Percentiles rank a stretch among this genome's conserved stretches.
These are phyloP conservation scores for Phoma sp. DNA, from an alignment of 2,329 filamentous ascomycete genomes.

Conservation along the genomic window DNA sequence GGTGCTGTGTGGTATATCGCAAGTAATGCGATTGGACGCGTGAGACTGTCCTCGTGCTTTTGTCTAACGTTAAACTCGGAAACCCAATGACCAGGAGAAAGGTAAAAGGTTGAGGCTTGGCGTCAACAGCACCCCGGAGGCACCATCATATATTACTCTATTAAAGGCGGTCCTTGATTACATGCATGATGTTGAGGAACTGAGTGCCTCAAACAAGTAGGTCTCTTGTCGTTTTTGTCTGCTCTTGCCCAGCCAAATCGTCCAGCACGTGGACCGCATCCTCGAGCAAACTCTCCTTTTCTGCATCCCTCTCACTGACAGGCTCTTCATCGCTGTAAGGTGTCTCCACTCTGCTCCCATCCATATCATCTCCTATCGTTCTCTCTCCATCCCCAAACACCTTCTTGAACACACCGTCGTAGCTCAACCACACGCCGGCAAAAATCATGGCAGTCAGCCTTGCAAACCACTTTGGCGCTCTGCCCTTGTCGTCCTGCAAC, in stretches of 20 bases:
- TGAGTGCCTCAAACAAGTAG: constrained; percentile 1
- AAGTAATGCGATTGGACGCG: too few species aligned
- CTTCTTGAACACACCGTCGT: constrained; percentile 69
- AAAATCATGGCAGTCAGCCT: constrained; percentile 61
- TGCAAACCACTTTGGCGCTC: constrained; percentile 72
- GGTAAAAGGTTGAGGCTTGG: too few species aligned
- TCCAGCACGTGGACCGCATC: constrained; percentile 15
- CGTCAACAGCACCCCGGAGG: too few species aligned
- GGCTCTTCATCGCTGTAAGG: constrained; percentile 4
- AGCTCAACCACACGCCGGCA: constrained; percentile 66
- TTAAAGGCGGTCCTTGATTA: too few species aligned
- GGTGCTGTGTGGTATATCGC: too few species aligned
- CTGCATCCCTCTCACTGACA: constrained; percentile 7
- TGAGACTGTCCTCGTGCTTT: too few species aligned
- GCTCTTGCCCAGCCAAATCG: constrained; percentile 5
- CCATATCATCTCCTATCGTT: constrained; percentile 50
- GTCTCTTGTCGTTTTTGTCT: neutral
- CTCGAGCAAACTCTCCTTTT: constrained; percentile 23
- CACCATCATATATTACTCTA: too few species aligned
- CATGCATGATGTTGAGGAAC: too few species aligned
- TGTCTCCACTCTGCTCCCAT: neutral
- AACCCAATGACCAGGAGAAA: too few species aligned
- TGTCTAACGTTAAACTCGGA: too few species aligned
- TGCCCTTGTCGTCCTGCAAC: constrained; percentile 72
- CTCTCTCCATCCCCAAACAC: constrained; percentile 89